A percentile compares a stretch with the other conserved stretches of the same genome.
Evolutionary conservation across 1,284 basidiomycete genomes (phyloP).

Genomic region (Boletus smithii): DNA sequence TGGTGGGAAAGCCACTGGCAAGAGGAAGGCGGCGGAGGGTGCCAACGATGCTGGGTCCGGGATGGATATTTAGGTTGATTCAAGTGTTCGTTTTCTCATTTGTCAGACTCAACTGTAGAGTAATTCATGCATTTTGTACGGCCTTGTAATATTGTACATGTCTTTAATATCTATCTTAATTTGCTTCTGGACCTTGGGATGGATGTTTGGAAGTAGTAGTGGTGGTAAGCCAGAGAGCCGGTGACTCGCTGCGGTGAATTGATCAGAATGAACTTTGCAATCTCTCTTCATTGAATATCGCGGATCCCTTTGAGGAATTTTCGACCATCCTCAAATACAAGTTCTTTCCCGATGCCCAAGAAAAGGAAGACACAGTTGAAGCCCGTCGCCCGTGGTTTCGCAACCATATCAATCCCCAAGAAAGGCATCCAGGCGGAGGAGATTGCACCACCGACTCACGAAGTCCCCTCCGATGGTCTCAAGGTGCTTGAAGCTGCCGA

Average conservation of each 20-base stretch:
- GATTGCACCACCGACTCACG: slow-evolving; percentile 14
- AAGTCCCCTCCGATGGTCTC: slow-evolving; percentile 5
- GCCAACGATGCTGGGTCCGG: slow-evolving; percentile 25
- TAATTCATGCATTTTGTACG: slow-evolving; percentile 31
- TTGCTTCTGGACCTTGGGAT: neutral
- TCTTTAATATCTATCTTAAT: slow-evolving; percentile 32
- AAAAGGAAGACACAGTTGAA: slow-evolving; percentile 85
- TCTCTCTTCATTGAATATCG: slow-evolving; percentile 1
- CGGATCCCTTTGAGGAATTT: neutral
- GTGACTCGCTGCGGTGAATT: neutral
- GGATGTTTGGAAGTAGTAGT: no score
- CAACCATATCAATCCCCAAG: slow-evolving; percentile 87
- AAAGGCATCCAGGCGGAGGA: slow-evolving; percentile 49
- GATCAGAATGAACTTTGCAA: neutral
- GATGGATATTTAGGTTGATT: slow-evolving; percentile 30
- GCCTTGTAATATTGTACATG: slow-evolving; percentile 28
- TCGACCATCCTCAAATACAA: neutral
- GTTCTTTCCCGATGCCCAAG: slow-evolving; percentile 62
- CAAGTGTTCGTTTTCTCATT: slow-evolving; percentile 14
- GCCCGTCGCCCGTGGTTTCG: slow-evolving; percentile 73
- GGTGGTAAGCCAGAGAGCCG: no score
- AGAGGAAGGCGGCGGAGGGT: slow-evolving; percentile 31
- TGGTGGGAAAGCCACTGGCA: slow-evolving; percentile 32
- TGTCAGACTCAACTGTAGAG: slow-evolving; percentile 29
- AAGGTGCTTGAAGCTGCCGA: slow-evolving; percentile 9